Base-by-base conservation (phyloP, 192 early-diverging fungal species). In the Piromyces finnis region DNA sequence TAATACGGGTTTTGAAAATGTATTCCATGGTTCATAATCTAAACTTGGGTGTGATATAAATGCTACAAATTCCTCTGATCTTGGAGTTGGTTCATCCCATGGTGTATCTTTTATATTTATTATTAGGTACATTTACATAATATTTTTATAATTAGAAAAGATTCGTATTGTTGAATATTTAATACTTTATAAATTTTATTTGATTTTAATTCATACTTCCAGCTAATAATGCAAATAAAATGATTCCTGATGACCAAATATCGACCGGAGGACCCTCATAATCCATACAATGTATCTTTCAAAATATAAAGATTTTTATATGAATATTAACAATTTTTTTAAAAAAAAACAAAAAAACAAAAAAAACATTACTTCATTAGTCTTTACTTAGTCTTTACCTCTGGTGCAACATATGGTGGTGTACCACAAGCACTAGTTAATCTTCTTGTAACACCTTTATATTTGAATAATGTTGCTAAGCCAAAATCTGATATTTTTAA, bases 401-500 rank as follows among this genome's bases (percentile, higher is more conserved):
- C 87, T 28, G 87, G 89, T 15, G 90, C 92, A 29, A 93, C 87
- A 82, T 93, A 93, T 0, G 92, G 92, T 1, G 92, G 90, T 15
- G 90, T 89, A 12, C 92, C 92, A 68, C 92, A 93, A n/a, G 91
- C 87, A 1, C 91, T 93, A n/a, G 81, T 86, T 12, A 93, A 82
- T 9, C 84, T 82, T n/a, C 92, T 84, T 28, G 79, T 82, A 28
- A 83, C 82, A 78, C 90, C 90, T 36, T 88, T 86, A 79, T 88
- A 80, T 39, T 81, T 82, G 81, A 89, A 93, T 2, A 93, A 90
- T 3, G 90, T 93, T 17, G 92, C 89, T 12, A 93, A 82, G 18
- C 92, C 92, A 87, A 93, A 93, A 83, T 93, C 92, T 18, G 84
- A 86, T 30, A 93, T 89, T 80, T 93, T 93, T 32, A 93, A 84